Conservation (phyloP, 805 yeast species). For the Yarrowia sp. region DNA sequence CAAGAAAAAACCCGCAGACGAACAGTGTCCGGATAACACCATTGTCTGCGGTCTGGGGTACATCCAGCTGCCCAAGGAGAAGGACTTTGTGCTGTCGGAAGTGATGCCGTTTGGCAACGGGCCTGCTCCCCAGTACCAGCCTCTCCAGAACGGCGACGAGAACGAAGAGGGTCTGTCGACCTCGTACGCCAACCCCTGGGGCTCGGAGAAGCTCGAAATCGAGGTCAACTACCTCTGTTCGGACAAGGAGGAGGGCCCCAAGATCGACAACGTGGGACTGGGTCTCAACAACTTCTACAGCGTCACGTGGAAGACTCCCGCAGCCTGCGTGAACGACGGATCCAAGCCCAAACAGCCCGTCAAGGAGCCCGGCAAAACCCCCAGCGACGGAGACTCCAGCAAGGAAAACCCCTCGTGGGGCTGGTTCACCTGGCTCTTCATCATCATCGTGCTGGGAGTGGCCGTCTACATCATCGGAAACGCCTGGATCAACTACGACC, state of each 20-base stretch:
- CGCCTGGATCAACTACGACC: constrained; percentile 77
- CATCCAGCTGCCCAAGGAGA: constrained; percentile 60
- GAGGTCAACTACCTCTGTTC: constrained; percentile 10
- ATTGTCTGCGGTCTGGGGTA: constrained; percentile 79
- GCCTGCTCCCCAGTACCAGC: constrained; percentile 10
- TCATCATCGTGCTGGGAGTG: constrained; percentile 72
- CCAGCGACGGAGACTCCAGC: constrained; percentile 47
- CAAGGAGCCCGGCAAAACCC: constrained; percentile 40
- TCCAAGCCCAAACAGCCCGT: constrained; percentile 26
- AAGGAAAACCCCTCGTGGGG: constrained; percentile 67
- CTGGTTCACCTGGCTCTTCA: constrained; percentile 81
- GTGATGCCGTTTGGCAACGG: constrained; percentile 52
- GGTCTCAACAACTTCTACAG: neutral
- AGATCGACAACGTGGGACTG: neutral
- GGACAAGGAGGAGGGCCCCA: constrained; percentile 21
- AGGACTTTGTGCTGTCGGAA: constrained; percentile 59
- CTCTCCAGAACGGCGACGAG: neutral
- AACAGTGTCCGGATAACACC: constrained; percentile 70
- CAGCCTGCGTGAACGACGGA: constrained; percentile 8
- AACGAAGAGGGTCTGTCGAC: constrained; percentile 6
- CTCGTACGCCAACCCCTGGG: constrained; percentile 32
- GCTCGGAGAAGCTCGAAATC: constrained; percentile 1
- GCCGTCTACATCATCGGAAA: constrained; percentile 75
- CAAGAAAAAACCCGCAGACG: constrained; percentile 50
- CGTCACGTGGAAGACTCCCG: constrained; percentile 18